A percentile compares a stretch with the other conserved stretches of the same genome.
Conservation (phyloP, 1,139 yeast species). For the Candida sanyaensis region DNA sequence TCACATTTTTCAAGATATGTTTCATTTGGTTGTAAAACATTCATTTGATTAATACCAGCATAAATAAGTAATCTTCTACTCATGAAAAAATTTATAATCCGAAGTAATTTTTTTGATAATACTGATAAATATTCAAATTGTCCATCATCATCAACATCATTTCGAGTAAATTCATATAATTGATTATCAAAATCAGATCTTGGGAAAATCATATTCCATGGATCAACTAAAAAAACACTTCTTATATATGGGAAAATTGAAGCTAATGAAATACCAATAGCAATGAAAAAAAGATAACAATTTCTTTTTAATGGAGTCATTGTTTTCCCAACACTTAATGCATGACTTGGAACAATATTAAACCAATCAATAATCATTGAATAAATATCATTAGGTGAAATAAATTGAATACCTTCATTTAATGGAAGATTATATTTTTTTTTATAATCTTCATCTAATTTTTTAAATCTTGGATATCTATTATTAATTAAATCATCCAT, state of each 20-base stretch:
- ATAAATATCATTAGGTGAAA: conserved; percentile 22
- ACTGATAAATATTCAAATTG: conserved; percentile 21
- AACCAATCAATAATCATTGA: conserved; percentile 38
- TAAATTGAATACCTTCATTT: neutral
- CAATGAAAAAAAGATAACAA: conserved; percentile 35
- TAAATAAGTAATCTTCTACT: conserved; percentile 26
- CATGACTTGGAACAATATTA: conserved; percentile 36
- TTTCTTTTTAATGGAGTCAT: conserved; percentile 34
- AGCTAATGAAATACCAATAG: conserved; percentile 35
- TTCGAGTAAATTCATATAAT: conserved; percentile 21
- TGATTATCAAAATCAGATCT: conserved; percentile 29
- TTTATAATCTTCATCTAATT: conserved; percentile 27
- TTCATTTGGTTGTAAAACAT: conserved; percentile 19
- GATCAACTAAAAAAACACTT: conserved; percentile 37
- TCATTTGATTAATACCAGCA: conserved; percentile 20
- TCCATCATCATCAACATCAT: conserved; percentile 16
- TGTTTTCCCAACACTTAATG: conserved; percentile 29
- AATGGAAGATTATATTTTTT: neutral
- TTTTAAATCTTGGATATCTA: conserved; percentile 27
- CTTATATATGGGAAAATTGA: conserved; percentile 38
- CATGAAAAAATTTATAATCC: conserved; percentile 33
- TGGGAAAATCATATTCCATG: conserved; percentile 33
- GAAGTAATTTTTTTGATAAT: conserved; percentile 23
- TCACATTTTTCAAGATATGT: conserved; percentile 18
- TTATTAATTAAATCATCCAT: conserved; percentile 27